Percentiles rank a stretch among this genome's conserved stretches.
Conservation (phyloP, 1,284 basidiomycete genomes). For the Ustilago hordei region DNA sequence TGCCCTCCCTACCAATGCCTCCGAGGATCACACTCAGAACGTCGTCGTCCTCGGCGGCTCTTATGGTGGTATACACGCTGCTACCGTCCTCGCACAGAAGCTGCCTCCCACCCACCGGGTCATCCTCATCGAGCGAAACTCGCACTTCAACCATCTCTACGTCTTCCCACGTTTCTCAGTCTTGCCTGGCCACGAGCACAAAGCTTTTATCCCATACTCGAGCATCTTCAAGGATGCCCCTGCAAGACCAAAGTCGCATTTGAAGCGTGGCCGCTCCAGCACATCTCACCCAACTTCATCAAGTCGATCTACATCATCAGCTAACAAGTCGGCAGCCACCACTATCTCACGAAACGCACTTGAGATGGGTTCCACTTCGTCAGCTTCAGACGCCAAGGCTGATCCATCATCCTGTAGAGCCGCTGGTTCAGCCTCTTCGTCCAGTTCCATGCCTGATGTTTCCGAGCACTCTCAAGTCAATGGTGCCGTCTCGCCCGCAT, state of each 20-base stretch:
- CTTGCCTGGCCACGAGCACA: constrained; percentile 78
- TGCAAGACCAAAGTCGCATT: constrained; percentile 24
- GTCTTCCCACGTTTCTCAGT: constrained; percentile 77
- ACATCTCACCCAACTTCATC: constrained; percentile 3
- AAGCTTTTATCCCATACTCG: constrained; percentile 75
- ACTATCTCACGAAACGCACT: constrained; percentile 30
- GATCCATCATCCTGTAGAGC: constrained; percentile 25
- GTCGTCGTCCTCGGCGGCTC: constrained; percentile 69
- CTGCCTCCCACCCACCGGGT: constrained; percentile 71
- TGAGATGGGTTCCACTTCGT: constrained; percentile 50
- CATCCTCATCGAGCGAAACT: constrained; percentile 72
- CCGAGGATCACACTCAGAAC: constrained; percentile 58
- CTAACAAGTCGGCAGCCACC: constrained; percentile 4
- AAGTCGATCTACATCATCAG: neutral
- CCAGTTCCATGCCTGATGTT: constrained; percentile 40
- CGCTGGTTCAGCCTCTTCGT: constrained; percentile 30
- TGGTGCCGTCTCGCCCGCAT: constrained; percentile 1
- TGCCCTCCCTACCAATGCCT: constrained; percentile 19
- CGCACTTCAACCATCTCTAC: constrained; percentile 72
- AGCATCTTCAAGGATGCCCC: constrained; percentile 79
- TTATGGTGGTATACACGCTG: constrained; percentile 68
- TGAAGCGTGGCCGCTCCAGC: constrained; percentile 34
- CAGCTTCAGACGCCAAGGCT: constrained; percentile 15
- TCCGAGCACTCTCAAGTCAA: constrained; percentile 30
- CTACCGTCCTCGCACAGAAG: constrained; percentile 70